Base-by-base conservation (phyloP, 2,329 filamentous ascomycete species). In the Aspergillus texensis region DNA sequence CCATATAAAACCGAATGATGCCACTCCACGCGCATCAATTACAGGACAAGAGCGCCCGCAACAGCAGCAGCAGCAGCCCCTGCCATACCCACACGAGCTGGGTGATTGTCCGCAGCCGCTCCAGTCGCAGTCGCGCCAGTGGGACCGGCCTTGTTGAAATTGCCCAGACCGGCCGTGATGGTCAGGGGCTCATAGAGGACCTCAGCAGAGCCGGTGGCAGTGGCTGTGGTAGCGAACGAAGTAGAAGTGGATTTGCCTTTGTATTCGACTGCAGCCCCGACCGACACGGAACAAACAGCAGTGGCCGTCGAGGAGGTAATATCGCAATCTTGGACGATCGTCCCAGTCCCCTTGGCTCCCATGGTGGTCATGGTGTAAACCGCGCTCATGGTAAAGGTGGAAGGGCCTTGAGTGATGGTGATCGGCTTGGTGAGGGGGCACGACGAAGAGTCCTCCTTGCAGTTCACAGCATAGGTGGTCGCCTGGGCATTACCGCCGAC, bases 21-120 rank as follows among this genome's bases (percentile, higher is more conserved):
- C 12, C 34, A 36, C 34, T 16, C 6, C 34, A 36, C 0, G 34
- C 14, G 14, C 46, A 28, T 50, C 21, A 9, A 28, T 10, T 50
- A 50, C 21, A 50, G 46, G 30, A 50, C 46, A 16, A 50, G 24
- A n/a, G 57, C 85, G 85, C 64, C 69, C 67, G 24, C 77, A 75
- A 50, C 75, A 76, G 57, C 77, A 72, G 34, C 72, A 67, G 32
- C 65, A 57, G 57, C 67, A 64, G 60, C 65, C 58, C 62, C 55
- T 14, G 57, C 58, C 26, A 67, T 46, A 21, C 58, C 62, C 24
- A 60, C 57, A 14, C 46, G 46, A 50, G 46, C 46, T 28, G 46
- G 5, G 24, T 28, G 24, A 24, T 62, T 61, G 16, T 46, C 65
- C 16, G 55, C 64, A 24, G 62, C 66, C 2, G 46, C 59, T 14